These are phyloP conservation scores for Astrothelium subdiscretum DNA, from an alignment of 495 filamentous ascomycete species.

Conservation along the genomic window DNA sequence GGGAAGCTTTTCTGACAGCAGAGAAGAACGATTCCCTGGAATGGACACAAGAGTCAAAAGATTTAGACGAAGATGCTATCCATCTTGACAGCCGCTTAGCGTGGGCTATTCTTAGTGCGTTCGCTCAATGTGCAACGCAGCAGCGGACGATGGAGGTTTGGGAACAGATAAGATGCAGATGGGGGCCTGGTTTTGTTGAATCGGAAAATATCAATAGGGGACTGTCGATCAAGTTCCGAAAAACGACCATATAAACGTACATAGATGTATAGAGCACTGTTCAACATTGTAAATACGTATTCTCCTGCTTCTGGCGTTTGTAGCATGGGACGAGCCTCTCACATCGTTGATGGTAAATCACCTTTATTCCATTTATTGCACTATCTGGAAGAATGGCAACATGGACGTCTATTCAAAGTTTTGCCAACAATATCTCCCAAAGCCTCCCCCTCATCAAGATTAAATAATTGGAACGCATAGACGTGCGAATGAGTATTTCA, in stretches of 20 bases:
- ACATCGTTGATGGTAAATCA: no score
- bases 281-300: not conserved
- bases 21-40: not conserved
- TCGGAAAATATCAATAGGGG: not conserved
- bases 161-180: conserved; percentile 9
- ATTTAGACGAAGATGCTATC: conserved; percentile 6
- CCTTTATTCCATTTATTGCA: no score
- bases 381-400: no score
- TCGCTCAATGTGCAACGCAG: conserved; percentile 10
- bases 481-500: no score
- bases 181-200: not conserved
- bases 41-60: not conserved
- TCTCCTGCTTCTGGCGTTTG: no score
- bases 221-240: not conserved
- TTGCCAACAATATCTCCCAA: no score
- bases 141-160: conserved; percentile 15
- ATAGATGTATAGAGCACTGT: not conserved
- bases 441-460: no score
- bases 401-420: no score
- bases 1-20: conserved; percentile 22
- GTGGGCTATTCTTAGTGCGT: conserved; percentile 7
- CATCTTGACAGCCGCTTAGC: conserved; percentile 5
- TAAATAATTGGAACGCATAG: no score
- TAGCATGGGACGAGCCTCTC: no score
- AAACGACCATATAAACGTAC: not conserved